Base-by-base conservation (phyloP, 2,329 filamentous ascomycete genomes). In the Xylaria polymorpha region DNA sequence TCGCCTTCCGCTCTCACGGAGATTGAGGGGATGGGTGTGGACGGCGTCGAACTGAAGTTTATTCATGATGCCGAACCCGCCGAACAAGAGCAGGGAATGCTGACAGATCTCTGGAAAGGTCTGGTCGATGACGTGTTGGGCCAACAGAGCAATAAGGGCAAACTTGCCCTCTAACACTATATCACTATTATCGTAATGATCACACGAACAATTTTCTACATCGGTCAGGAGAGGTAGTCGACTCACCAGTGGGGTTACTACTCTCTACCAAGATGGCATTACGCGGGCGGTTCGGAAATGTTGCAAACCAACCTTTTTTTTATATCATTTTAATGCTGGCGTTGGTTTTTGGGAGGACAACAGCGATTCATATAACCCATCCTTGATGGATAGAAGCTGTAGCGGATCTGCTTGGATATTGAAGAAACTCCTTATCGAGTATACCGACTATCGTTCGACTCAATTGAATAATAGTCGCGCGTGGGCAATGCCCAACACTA, bases 11-110 rank as follows among this genome's bases (percentile, higher is more conserved):
- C 87, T 4, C 79, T 90, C 66, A 86, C 85, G 9, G 86, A 87
- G 75, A 82, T 90, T n/a, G 86, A 89, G 74, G 84, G 84, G n/a
- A 84, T 88, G 73, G 83, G 84, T 56, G 75, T 88, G 8, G 87
- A 89, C 76, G 84, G 87, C 56, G 81, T 87, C 6, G 84, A 87
- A 77, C 80, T 90, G 61, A 86, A 85, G 76, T 86, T 87, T 73
- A 80, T 81, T 10, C 84, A 87, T 70, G 79, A 82, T 41, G 66
- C 75, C 25, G 77, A 69, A 25, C 53, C 68, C 14, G 69, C 69
- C n/a, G 73, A 77, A 29, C 76, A 80, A 61, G 73, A 79, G 35
- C 77, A 80, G 22, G 82, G 84, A 65, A 86, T 89, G 82, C 77
- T 90, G 35, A 81, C 77, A 60, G 85, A 87, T 74, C 72, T 90